Evolutionary conservation across 805 yeast species (phyloP).

Genomic region (Spathaspora gorwiae): DNA sequence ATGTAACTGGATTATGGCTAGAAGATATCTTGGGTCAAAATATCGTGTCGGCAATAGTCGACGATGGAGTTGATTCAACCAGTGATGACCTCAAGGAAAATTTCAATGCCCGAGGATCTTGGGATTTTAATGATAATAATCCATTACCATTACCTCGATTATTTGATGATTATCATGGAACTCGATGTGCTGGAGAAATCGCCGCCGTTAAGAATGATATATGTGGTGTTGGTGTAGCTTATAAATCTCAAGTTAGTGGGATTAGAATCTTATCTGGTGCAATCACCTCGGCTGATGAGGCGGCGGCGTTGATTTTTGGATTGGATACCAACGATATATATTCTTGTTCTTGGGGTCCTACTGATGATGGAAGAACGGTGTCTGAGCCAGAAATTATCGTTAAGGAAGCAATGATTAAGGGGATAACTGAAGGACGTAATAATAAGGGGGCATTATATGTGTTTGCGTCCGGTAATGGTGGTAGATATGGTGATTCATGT

Average conservation of each 20-base stretch:
- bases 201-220: conserved; percentile 82
- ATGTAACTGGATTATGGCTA: conserved; percentile 81
- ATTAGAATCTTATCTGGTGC: conserved; percentile 80
- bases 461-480: conserved; percentile 97
- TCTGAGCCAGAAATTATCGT: conserved; percentile 81
- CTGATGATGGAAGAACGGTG: conserved; percentile 84
- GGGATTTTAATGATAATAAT: conserved; percentile 83
- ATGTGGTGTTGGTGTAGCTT: conserved; percentile 98
- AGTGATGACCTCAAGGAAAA: conserved; percentile 67
- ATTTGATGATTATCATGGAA: conserved; percentile 86
- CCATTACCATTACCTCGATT: conserved; percentile 77
- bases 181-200: conserved; percentile 96
- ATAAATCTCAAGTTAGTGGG: conserved; percentile 80
- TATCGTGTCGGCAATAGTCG: conserved; percentile 81
- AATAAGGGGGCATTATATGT: conserved; percentile 86
- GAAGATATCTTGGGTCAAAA: conserved; percentile 78
- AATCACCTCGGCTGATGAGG: conserved; percentile 84
- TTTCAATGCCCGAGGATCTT: conserved; percentile 76
- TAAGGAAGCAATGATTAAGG: conserved; percentile 76
- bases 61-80: conserved; percentile 88
- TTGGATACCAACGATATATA: conserved; percentile 85
- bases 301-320: conserved; percentile 77
- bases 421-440: conserved; percentile 74
- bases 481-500: conserved; percentile 76
- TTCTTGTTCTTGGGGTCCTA: conserved; percentile 98